phyloP scores from a whole-genome alignment of 352 stramenopile genomes.

The Globisporangium lucens region DNA sequence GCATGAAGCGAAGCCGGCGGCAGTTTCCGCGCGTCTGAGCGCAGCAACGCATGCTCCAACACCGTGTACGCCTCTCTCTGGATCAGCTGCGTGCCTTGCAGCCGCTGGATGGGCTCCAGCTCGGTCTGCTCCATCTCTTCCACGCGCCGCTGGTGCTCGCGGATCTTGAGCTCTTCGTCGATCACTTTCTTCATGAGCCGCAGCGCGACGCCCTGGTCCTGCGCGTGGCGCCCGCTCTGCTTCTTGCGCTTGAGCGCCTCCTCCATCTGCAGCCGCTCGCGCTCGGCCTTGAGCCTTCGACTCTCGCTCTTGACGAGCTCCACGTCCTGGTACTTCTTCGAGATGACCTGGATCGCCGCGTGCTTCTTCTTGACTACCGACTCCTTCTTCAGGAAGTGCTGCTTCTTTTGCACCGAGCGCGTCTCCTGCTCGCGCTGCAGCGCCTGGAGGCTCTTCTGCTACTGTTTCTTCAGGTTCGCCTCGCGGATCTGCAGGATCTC shows the following conservation, averaged over 20 bases:
- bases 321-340: slow-evolving; percentile 75
- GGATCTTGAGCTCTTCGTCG: slow-evolving; percentile 55
- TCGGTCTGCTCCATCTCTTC: slow-evolving; percentile 71
- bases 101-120: slow-evolving; percentile 52
- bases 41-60: slow-evolving; percentile 63
- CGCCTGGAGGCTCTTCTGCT: slow-evolving; percentile 43
- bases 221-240: slow-evolving; percentile 33
- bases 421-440: slow-evolving; percentile 40
- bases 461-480: slow-evolving; percentile 43
- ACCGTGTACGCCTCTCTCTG: slow-evolving; percentile 72
- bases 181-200: slow-evolving; percentile 65
- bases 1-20: neutral
- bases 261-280: slow-evolving; percentile 45
- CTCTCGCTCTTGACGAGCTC: slow-evolving; percentile 72
- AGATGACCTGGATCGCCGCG: slow-evolving; percentile 67
- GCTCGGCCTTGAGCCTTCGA: slow-evolving; percentile 56
- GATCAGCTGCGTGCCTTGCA: slow-evolving; percentile 70
- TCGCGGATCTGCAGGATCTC: slow-evolving; percentile 64
- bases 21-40: slow-evolving; percentile 22
- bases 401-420: slow-evolving; percentile 49
- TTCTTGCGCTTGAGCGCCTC: slow-evolving; percentile 56
- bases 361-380: slow-evolving; percentile 77
- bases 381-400: slow-evolving; percentile 62
- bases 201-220: slow-evolving; percentile 45
- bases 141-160: slow-evolving; percentile 48